These are phyloP conservation scores for Escallonia herrerae DNA, from an alignment of 129 eudicot genomes.

Conservation along the genomic window DNA sequence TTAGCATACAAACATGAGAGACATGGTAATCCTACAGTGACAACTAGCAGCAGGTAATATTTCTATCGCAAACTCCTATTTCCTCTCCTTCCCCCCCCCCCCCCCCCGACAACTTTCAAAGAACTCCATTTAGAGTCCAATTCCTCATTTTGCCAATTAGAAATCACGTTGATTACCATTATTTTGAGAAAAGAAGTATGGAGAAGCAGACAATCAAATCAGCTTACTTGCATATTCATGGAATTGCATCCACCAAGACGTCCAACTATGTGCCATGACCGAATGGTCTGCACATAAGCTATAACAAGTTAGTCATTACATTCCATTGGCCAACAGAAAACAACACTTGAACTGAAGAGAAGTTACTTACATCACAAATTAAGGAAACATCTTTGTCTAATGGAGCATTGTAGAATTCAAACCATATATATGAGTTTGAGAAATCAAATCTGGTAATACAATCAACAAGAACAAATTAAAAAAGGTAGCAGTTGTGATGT, in stretches of 20 bases:
- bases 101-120: too few species aligned
- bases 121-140: too few species aligned
- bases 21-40: neutral
- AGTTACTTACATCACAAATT: conserved; percentile 73
- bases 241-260: conserved; percentile 98
- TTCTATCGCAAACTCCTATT: too few species aligned
- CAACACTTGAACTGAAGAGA: neutral
- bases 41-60: neutral
- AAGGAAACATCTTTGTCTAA: conserved; percentile 71
- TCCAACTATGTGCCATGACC: conserved; percentile 96
- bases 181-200: neutral
- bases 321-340: neutral
- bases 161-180: too few species aligned
- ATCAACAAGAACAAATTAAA: conserved; percentile 4
- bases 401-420: conserved; percentile 90
- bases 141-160: too few species aligned
- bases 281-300: conserved; percentile 54
- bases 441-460: conserved; percentile 61
- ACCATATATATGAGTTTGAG: conserved; percentile 84
- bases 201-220: neutral
- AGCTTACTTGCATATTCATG: conserved; percentile 86
- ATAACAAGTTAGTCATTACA: neutral
- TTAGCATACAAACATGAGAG: conserved; percentile 1
- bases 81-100: too few species aligned
- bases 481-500: neutral